phyloP scores from a whole-genome alignment of 1,139 yeast genomes.

The Lodderomyces oxycetoniae region DNA sequence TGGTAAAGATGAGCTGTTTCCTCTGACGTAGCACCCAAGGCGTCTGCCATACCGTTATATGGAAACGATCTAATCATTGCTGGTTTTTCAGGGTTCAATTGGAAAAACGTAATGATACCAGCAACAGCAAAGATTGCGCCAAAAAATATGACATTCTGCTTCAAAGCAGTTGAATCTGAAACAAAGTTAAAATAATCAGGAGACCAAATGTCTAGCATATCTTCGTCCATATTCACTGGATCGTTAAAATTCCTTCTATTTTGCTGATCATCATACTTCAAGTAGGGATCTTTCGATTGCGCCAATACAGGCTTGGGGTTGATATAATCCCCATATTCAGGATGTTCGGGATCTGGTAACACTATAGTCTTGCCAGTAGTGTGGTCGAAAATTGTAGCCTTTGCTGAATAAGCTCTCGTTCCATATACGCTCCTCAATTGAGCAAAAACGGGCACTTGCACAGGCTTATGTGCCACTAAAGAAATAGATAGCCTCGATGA shows the following conservation, averaged over 20 bases:
- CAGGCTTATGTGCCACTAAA: too few relatives aligned
- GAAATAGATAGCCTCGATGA: too few relatives aligned
- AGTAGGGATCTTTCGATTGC: constrained; percentile 64
- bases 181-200: constrained; percentile 70
- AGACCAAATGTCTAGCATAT: constrained; percentile 79
- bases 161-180: constrained; percentile 57
- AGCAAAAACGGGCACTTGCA: too few relatives aligned
- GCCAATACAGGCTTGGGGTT: constrained; percentile 47
- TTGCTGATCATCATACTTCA: constrained; percentile 76
- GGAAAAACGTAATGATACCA: constrained; percentile 48
- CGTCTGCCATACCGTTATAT: constrained; percentile 67
- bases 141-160: constrained; percentile 50
- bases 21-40: constrained; percentile 58
- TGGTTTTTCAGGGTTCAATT: constrained; percentile 68
- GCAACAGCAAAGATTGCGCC: constrained; percentile 53
- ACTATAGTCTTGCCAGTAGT: constrained; percentile 37
- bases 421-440: too few relatives aligned
- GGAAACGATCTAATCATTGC: constrained; percentile 78
- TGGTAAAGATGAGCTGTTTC: constrained; percentile 44
- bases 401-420: constrained; percentile 15
- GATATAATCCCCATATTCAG: constrained; percentile 45
- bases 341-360: constrained; percentile 42
- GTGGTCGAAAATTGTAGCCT: constrained; percentile 37
- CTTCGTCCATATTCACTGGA: constrained; percentile 67
- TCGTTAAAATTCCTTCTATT: constrained; percentile 75